phyloP scores from a whole-genome alignment of 1,284 basidiomycete genomes.

The Puccinia hordei region DNA sequence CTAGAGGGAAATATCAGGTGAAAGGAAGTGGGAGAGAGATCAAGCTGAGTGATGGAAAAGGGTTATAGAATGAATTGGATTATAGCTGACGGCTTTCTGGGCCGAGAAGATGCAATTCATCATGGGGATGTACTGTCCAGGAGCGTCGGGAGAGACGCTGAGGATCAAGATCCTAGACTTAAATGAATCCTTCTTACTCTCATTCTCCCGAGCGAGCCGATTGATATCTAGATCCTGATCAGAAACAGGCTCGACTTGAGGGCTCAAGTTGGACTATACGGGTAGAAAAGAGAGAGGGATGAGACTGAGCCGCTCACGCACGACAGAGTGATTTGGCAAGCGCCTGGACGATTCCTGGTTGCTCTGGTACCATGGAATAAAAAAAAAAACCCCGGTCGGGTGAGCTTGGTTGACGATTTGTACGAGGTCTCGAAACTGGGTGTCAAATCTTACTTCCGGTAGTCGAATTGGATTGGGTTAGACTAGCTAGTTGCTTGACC shows the following conservation, averaged over 20 bases:
- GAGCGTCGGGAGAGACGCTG: conserved; percentile 84
- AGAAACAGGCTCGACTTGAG: not conserved
- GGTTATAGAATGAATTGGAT: conserved; percentile 1
- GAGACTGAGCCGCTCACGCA: conserved; percentile 61
- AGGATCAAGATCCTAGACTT: conserved; percentile 86
- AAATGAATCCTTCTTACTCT: conserved; percentile 63
- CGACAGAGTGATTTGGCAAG: conserved; percentile 86
- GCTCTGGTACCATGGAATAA: conserved; percentile 51
- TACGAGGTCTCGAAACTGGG: conserved; percentile 54
- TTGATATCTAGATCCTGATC: conserved; percentile 72
- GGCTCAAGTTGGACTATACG: not conserved
- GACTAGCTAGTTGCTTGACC: conserved; percentile 68
- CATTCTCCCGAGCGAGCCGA: conserved; percentile 64
- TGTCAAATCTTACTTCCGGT: conserved; percentile 52
- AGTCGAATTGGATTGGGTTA: conserved; percentile 66
- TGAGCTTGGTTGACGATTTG: conserved; percentile 5
- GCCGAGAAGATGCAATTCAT: conserved; percentile 99
- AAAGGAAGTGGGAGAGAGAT: not conserved
- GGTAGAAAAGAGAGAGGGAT: conserved; percentile 23
- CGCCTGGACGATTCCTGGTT: conserved; percentile 78
- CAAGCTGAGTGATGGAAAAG: not conserved
- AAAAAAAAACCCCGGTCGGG: too few species aligned
- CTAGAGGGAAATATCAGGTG: conserved; percentile 61
- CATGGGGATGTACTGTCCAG: conserved; percentile 87
- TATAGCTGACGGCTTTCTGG: conserved; percentile 77